A percentile compares a stretch with the other conserved stretches of the same genome.
These are phyloP conservation scores for Ilex paraguariensis DNA, from an alignment of 305 asterid species.

Conservation along the genomic window DNA sequence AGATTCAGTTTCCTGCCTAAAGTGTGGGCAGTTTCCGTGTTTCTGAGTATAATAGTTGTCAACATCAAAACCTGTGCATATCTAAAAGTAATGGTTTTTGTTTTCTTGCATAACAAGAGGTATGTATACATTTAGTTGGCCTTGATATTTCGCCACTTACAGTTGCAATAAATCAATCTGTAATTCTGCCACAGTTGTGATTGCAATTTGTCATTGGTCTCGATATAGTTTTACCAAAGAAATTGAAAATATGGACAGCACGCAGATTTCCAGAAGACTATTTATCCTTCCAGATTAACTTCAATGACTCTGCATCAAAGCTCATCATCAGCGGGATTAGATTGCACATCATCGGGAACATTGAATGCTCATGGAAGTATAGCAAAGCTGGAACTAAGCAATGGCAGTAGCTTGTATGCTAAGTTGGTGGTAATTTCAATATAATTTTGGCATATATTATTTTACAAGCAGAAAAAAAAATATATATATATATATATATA, in stretches of 20 bases:
- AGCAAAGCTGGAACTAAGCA: conserved; percentile 66
- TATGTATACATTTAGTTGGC: too few relatives aligned
- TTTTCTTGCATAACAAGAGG: too few relatives aligned
- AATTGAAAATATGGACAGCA: conserved; percentile 39
- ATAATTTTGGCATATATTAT: not conserved
- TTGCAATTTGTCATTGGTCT: too few relatives aligned
- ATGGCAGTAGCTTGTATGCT: conserved; percentile 68
- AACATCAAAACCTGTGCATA: too few relatives aligned
- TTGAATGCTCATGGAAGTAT: conserved; percentile 38
- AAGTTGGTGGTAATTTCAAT: conserved; percentile 71
- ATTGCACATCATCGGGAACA: conserved; percentile 15
- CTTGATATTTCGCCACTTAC: too few relatives aligned
- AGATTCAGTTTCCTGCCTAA: not conserved
- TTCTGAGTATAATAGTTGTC: too few relatives aligned
- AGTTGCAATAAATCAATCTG: not conserved
- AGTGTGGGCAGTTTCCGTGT: not conserved
- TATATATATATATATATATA: too few relatives aligned
- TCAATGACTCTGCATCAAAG: conserved; percentile 48
- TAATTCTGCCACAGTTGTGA: conserved; percentile 3
- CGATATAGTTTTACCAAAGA: conserved; percentile 7
- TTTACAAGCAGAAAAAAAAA: not conserved
- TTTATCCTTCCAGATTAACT: conserved; percentile 67
- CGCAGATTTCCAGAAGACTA: conserved; percentile 44
- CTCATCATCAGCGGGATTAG: conserved; percentile 28
- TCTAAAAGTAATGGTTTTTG: too few relatives aligned